Base-by-base conservation (phyloP, 2,329 filamentous ascomycete species). In the Fusarium sp. region DNA sequence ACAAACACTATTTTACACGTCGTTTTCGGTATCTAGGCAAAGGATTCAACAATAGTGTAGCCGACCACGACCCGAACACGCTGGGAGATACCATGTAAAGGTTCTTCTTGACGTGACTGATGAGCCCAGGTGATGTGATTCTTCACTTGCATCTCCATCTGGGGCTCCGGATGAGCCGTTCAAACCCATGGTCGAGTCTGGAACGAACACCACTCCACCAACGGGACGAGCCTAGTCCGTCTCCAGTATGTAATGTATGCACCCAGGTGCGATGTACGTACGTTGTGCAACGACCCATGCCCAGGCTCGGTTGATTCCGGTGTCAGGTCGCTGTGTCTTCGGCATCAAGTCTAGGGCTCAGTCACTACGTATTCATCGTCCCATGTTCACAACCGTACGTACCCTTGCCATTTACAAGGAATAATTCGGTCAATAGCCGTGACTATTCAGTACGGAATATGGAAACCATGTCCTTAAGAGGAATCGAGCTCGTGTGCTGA, bases 301-400 rank as follows among this genome's bases (percentile, higher is more conserved):
- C 42, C 53, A 65, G 45, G 60, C 34, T 69, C 67, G 67, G 67
- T 54, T 69, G 52, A 28, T 64, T 53, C 67, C 67, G 57, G 66
- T 67, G 46, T 56, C 57, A 63, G 56, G 58, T 63, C 43, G 18
- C 34, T 46, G 17, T 48, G 36, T 33, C 50, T n/a, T 48, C 39
- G 49, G 11, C 45, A 40, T 63, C 34, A 18, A 45, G 38, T 63
- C 31, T 57, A 39, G 28, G 60, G 63, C 58, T 38, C 34, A 67
- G 50, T 56, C 63, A 40, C 56, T 42, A 22, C 26, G 17, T 55
- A 53, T 61, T 48, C n/a, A 45, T 49, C 46, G n/a, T 52, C 39
- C 44, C 43, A 31, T 13, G 28, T 31, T 31, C 10, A 13, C 28
- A 31, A 34, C 18, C 38, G 45, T 36, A 55, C 38, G 45, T 36